phyloP scores from a whole-genome alignment of 148 eudicot species.

The Bassia scoparia region DNA sequence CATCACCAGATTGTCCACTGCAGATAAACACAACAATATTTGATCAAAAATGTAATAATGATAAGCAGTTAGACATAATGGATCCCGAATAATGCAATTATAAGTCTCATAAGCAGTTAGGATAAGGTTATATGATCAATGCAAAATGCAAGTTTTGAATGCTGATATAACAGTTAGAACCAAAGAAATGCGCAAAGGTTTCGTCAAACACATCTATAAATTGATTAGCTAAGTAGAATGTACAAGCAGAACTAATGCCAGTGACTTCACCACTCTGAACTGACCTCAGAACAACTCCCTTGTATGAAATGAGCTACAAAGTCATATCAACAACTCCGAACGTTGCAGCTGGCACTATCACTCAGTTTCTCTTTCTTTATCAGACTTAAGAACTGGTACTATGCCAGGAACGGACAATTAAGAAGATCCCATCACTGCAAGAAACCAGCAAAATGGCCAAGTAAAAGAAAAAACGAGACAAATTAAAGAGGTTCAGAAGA shows the following conservation, averaged over 20 bases:
- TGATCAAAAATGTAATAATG: neutral
- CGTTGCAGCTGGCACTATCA: conserved; percentile 13
- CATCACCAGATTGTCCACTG: conserved; percentile 30
- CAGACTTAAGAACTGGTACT: neutral
- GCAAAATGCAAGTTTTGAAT: neutral
- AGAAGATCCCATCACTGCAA: conserved; percentile 5
- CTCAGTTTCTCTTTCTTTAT: neutral
- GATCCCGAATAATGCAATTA: neutral
- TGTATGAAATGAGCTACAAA: conserved; percentile 15
- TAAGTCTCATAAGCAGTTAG: no score
- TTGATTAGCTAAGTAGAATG: neutral
- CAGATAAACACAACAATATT: neutral
- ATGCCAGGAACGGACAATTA: neutral
- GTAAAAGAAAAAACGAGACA: neutral
- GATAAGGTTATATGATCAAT: neutral
- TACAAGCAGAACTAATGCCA: neutral
- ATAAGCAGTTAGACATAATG: neutral
- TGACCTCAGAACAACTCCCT: conserved; percentile 3
- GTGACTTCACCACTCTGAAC: conserved; percentile 11
- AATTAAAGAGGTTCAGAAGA: neutral
- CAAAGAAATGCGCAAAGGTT: neutral
- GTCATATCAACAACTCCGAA: conserved; percentile 12
- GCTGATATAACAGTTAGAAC: neutral
- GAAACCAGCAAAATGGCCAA: conserved; percentile 9
- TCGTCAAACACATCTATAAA: neutral